Percentiles rank a stretch among this genome's conserved stretches.
phyloP scores from a whole-genome alignment of 2,329 filamentous ascomycete species.

The Cryphonectria nitschkei region DNA sequence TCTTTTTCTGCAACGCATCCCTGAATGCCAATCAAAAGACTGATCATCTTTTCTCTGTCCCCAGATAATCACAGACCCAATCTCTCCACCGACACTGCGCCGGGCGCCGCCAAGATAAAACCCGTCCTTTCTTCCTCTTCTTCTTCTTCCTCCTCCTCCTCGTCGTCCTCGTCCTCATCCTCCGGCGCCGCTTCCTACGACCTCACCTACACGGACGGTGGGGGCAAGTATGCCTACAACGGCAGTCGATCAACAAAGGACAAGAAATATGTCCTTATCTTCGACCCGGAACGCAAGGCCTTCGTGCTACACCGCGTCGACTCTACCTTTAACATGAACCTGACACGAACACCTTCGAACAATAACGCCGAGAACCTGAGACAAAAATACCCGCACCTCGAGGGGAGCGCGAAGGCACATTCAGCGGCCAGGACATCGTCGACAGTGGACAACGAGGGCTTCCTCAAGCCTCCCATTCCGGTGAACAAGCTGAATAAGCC shows the following conservation, averaged over 20 bases:
- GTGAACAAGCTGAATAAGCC: slow-evolving; percentile 13
- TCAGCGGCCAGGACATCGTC: background rate
- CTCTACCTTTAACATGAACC: slow-evolving; percentile 86
- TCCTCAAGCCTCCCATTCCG: slow-evolving; percentile 23
- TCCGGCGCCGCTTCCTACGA: slow-evolving; percentile 58
- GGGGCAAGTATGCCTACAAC: slow-evolving; percentile 62
- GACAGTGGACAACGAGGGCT: slow-evolving; percentile 33
- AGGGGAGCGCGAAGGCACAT: slow-evolving; percentile 33
- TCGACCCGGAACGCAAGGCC: slow-evolving; percentile 72
- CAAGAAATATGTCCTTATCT: slow-evolving; percentile 70
- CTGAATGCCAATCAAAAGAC: background rate
- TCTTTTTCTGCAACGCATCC: background rate
- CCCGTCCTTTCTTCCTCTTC: slow-evolving; percentile 40
- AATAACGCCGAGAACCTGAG: slow-evolving; percentile 65
- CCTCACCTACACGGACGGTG: slow-evolving; percentile 57
- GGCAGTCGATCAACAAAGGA: slow-evolving; percentile 59
- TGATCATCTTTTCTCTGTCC: slow-evolving; percentile 8
- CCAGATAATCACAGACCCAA: slow-evolving; percentile 66
- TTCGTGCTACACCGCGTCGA: slow-evolving; percentile 83
- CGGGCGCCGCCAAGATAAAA: slow-evolving; percentile 55
- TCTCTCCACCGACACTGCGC: slow-evolving; percentile 52
- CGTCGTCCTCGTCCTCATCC: slow-evolving; percentile 37
- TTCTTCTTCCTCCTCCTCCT: slow-evolving; percentile 45
- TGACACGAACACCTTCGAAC: slow-evolving; percentile 70
- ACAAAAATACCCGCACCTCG: slow-evolving; percentile 69